Evolutionary conservation across 257 asterid species (phyloP).

Genomic region (Penstemon newberryi): DNA sequence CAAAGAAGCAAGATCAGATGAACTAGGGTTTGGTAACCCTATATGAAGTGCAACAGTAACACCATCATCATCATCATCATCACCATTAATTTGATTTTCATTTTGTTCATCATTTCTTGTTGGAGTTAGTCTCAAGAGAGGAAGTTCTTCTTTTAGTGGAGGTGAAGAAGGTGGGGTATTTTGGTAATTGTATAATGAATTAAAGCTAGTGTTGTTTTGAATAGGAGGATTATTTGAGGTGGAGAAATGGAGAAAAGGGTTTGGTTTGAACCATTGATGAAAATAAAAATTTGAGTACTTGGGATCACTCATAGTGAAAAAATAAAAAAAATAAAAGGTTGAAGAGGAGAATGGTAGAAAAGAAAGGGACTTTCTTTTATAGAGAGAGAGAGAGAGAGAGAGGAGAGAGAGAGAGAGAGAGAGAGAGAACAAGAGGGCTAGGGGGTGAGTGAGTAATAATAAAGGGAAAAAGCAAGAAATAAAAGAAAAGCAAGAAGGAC

Average conservation of each 20-base stretch:
- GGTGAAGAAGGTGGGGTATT: constrained; percentile 54
- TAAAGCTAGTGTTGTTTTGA: constrained; percentile 1
- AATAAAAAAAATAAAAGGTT: constrained; percentile 22
- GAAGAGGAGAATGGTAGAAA: constrained; percentile 34
- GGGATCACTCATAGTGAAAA: constrained; percentile 58
- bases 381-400: constrained; percentile 36
- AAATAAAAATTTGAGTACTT: constrained; percentile 40
- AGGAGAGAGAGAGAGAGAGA: constrained; percentile 38
- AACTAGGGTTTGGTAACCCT: constrained; percentile 92
- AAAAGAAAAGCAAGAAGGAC: constrained; percentile 11
- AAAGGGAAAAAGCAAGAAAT: constrained; percentile 20
- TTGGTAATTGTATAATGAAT: constrained; percentile 8
- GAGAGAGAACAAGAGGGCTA: constrained; percentile 14
- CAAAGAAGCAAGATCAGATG: constrained; percentile 69
- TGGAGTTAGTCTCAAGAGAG: constrained; percentile 51
- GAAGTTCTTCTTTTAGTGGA: constrained; percentile 63
- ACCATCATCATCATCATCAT: constrained; percentile 29
- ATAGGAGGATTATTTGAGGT: constrained; percentile 23
- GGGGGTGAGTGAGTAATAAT: neutral
- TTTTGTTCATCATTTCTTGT: constrained; percentile 30
- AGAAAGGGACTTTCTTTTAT: constrained; percentile 34
- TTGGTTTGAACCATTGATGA: constrained; percentile 51
- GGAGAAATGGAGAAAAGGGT: constrained; percentile 36
- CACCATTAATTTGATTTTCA: constrained; percentile 12
- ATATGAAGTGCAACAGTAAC: constrained; percentile 83